Conservation (phyloP, 768 basidiomycete species). For the Lentinula detonsa region DNA sequence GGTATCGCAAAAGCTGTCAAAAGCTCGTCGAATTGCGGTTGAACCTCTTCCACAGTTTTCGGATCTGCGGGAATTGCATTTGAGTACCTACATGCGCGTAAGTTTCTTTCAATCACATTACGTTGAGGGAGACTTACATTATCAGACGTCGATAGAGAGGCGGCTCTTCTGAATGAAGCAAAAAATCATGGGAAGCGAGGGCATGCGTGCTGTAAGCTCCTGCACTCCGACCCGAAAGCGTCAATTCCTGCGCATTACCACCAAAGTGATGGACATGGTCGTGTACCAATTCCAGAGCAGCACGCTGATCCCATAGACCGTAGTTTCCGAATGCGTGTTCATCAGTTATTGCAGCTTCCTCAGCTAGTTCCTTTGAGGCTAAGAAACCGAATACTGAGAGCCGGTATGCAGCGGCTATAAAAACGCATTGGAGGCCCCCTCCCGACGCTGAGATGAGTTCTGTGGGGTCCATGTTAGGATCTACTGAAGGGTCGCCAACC, state of each 20-base stretch:
- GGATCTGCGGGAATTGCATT: conserved; percentile 9
- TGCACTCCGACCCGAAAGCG: conserved; percentile 6
- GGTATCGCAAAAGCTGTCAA: neutral
- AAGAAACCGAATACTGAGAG: conserved; percentile 7
- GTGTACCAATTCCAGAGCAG: conserved; percentile 7
- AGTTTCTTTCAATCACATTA: neutral
- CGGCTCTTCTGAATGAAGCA: neutral
- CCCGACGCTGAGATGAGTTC: conserved; percentile 4
- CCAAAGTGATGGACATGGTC: conserved; percentile 3
- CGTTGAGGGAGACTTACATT: neutral
- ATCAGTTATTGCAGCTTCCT: neutral
- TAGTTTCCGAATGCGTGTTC: conserved; percentile 5
- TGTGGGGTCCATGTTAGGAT: conserved; percentile 6
- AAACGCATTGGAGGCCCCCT: conserved; percentile 4
- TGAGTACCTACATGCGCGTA: conserved; percentile 1
- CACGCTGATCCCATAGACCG: conserved; percentile 8
- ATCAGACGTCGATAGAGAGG: conserved; percentile 2
- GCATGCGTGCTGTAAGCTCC: conserved; percentile 8
- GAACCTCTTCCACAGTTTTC: conserved; percentile 7
- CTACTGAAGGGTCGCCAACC: conserved; percentile 7
- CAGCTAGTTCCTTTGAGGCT: conserved; percentile 2
- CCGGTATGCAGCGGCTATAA: conserved; percentile 6
- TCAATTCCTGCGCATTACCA: conserved; percentile 1
- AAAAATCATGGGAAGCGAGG: conserved; percentile 3
- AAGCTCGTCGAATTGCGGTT: conserved; percentile 8